phyloP scores from a whole-genome alignment of 2,329 filamentous ascomycete genomes.

The Penicillium paneum region DNA sequence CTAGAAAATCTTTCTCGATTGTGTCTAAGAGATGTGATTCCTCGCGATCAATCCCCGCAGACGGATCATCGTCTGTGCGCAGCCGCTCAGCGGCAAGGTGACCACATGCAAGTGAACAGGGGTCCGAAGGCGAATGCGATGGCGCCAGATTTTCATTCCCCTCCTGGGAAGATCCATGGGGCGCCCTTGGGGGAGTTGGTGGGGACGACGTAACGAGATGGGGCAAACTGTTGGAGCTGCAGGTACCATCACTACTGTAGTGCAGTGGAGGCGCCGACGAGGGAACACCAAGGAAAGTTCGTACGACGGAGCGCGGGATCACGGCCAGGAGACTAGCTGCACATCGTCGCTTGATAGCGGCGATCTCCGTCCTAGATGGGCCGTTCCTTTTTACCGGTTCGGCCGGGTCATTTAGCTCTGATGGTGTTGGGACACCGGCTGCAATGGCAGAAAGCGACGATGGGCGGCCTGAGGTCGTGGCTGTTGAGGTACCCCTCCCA shows the following conservation, averaged over 20 bases:
- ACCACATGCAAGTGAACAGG: background rate
- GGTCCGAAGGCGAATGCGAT: background rate
- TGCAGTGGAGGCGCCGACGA: slow-evolving; percentile 6
- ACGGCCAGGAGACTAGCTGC: slow-evolving; percentile 43
- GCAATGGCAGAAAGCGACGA: background rate
- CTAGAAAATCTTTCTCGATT: slow-evolving; percentile 63
- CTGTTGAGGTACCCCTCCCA: slow-evolving; percentile 15
- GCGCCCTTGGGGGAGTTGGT: slow-evolving; percentile 6
- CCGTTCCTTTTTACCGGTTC: slow-evolving; percentile 12
- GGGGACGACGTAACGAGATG: slow-evolving; percentile 19
- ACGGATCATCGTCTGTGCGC: slow-evolving; percentile 19
- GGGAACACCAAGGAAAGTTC: slow-evolving; percentile 43
- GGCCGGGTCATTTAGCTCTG: slow-evolving; percentile 10
- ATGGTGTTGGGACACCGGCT: slow-evolving; percentile 1
- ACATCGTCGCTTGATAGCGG: slow-evolving; percentile 45
- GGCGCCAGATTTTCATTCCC: slow-evolving; percentile 1
- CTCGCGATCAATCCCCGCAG: slow-evolving; percentile 36
- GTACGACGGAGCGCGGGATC: slow-evolving; percentile 44
- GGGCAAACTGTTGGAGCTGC: slow-evolving; percentile 19
- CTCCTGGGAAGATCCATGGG: slow-evolving; percentile 3
- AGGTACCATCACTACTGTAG: slow-evolving; percentile 22
- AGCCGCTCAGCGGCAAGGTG: slow-evolving; percentile 3
- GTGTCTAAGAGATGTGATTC: slow-evolving; percentile 54
- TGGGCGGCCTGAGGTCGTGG: background rate
- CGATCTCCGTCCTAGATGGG: slow-evolving; percentile 32